These are phyloP conservation scores for Trichoderma erinaceum DNA, from an alignment of 495 filamentous ascomycete species.

Conservation along the genomic window DNA sequence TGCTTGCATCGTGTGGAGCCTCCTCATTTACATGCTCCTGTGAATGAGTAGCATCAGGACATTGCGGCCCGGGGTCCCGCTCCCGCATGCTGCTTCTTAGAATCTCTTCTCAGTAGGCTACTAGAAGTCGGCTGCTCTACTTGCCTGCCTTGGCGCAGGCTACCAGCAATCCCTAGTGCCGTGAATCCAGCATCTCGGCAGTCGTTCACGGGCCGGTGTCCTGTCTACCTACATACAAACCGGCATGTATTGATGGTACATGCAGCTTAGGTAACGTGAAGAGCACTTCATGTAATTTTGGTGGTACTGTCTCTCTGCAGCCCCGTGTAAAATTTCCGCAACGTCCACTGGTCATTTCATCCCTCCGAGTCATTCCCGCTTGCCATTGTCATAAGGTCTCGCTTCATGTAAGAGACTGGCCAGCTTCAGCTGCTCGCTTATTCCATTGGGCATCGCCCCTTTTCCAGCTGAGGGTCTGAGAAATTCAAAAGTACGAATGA, in stretches of 20 bases:
- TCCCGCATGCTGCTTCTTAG: neutral
- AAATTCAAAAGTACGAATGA: conserved; percentile 2
- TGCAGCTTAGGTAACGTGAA: neutral
- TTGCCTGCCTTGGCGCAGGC: no score
- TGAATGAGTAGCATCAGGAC: neutral
- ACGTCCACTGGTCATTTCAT: neutral
- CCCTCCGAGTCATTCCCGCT: neutral
- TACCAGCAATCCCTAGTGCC: no score
- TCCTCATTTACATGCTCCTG: neutral
- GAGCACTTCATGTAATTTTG: neutral
- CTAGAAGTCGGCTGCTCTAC: neutral
- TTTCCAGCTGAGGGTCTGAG: neutral
- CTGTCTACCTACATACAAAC: neutral
- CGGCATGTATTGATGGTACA: neutral
- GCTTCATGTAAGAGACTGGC: neutral
- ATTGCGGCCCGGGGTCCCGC: conserved; percentile 3
- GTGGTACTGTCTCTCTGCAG: neutral
- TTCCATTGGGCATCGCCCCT: neutral
- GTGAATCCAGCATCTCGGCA: neutral
- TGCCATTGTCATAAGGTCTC: neutral
- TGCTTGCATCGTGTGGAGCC: neutral
- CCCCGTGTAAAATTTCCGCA: neutral
- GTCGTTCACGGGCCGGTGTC: neutral
- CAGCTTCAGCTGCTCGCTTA: neutral
- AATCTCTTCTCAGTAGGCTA: neutral